Evolutionary conservation across 1,139 yeast genomes (phyloP).

Genomic region (Candida neerlandica): DNA sequence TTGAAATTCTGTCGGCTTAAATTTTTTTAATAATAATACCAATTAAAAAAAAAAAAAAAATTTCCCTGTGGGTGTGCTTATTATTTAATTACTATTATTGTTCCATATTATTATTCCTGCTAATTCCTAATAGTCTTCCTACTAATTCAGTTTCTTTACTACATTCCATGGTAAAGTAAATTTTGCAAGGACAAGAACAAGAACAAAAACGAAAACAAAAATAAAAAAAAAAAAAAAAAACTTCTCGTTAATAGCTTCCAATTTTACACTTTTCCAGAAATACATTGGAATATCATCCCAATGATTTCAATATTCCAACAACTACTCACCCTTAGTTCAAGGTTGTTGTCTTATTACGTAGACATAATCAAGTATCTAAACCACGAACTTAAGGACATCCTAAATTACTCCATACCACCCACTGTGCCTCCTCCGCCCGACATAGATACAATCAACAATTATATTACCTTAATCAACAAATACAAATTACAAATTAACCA

Average conservation of each 20-base stretch:
- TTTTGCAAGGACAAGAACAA: too few species aligned
- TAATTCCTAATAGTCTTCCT: too few species aligned
- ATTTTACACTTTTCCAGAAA: background rate
- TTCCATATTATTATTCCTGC: too few species aligned
- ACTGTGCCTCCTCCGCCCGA: background rate
- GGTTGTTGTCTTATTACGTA: background rate
- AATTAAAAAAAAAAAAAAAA: too few species aligned
- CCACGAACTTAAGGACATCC: background rate
- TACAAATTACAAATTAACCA: background rate
- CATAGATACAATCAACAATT: background rate
- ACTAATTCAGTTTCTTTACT: too few species aligned
- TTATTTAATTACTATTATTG: too few species aligned
- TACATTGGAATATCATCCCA: slow-evolving; percentile 1
- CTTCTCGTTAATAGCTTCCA: slow-evolving; percentile 4
- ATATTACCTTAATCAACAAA: background rate
- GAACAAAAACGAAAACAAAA: background rate
- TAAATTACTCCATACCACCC: background rate
- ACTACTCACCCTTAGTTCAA: background rate
- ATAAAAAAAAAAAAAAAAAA: background rate
- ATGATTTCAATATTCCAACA: slow-evolving; percentile 1
- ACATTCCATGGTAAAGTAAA: too few species aligned
- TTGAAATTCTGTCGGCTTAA: too few species aligned
- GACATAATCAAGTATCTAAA: background rate
- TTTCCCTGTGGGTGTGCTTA: too few species aligned
- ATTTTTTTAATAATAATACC: too few species aligned